Base-by-base conservation (phyloP, 176 grass and related monocot genomes). In the Tuctoria greenei region DNA sequence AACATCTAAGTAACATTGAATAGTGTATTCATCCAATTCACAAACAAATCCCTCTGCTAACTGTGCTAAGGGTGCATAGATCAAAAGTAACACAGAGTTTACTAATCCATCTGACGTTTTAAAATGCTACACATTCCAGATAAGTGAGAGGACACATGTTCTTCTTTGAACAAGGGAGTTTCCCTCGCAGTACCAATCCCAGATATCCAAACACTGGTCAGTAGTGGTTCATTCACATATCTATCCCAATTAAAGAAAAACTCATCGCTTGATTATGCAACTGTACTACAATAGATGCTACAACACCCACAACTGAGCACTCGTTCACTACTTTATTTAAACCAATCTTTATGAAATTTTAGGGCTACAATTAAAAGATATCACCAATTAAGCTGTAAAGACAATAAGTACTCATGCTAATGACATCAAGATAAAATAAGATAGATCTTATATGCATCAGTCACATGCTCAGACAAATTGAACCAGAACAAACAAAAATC, bases 401-500 rank as follows among this genome's bases (percentile, higher is more conserved):
- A 70, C 18, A 31, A 61, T 6, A 37, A n/a, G 8, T 64, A 23
- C 57, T 24, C 31, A 31, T 31, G 3, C 31, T 31, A 31, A 31
- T 31, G 31, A 31, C 31, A 31, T 31, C 31, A 31, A 31, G 31
- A 83, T 31, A 41, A 45, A 72, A 16, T 15, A 83, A 51, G 13
- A 67, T 6, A 26, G 40, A 72, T 46, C 46, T 26, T 38, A 72
- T 76, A 57, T 49, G 18, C 42, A 56, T 20, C 60, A 38, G 77
- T 78, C 54, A 15, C 25, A 85, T 64, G 64, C 31, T 70, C 7
- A 77, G 54, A 25, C 66, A 66, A 59, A 18, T 39, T 64, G 47
- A 64, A 81, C 4, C 24, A 85, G 67, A 64, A 31, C 7, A 35
- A 90, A 37, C 41, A 7, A 50, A 82, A 5, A 64, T 64, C 78